phyloP scores from a whole-genome alignment of 1,284 basidiomycete species.

The Naganishia albida region DNA sequence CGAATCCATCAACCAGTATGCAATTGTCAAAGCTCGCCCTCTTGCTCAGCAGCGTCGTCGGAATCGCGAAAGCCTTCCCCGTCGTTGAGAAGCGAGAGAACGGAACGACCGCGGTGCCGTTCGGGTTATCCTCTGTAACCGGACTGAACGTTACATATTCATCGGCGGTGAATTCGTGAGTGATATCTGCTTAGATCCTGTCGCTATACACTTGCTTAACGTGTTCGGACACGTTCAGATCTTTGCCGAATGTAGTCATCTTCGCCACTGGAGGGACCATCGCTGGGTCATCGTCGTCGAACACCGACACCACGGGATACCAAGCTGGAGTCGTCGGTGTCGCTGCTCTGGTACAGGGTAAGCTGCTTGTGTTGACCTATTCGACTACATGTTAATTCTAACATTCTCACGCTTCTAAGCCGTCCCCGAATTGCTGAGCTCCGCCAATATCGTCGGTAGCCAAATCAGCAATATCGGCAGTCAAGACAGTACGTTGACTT shows the following conservation, averaged over 20 bases:
- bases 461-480: slow-evolving; percentile 32
- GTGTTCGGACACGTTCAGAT: slow-evolving; percentile 9
- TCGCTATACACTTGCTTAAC: not conserved
- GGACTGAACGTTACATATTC: slow-evolving; percentile 39
- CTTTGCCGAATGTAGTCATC: slow-evolving; percentile 38
- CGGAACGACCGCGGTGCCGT: not conserved
- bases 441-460: slow-evolving; percentile 27
- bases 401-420: not conserved
- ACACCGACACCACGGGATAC: slow-evolving; percentile 34
- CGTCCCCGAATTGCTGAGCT: slow-evolving; percentile 24
- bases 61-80: slow-evolving; percentile 7
- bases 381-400: not conserved
- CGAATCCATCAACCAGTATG: not conserved
- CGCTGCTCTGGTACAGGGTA: slow-evolving; percentile 37
- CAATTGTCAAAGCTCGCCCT: slow-evolving; percentile 11
- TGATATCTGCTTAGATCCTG: not conserved
- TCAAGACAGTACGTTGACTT: slow-evolving; percentile 28
- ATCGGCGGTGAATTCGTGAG: slow-evolving; percentile 36
- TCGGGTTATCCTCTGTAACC: slow-evolving; percentile 13
- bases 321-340: slow-evolving; percentile 38
- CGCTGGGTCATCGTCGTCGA: slow-evolving; percentile 36
- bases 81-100: slow-evolving; percentile 19
- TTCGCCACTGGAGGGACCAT: slow-evolving; percentile 44
- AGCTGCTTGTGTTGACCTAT: not conserved
- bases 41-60: not conserved